Percentiles rank a stretch among this genome's conserved stretches.
phyloP scores from a whole-genome alignment of 345 rosid species.

The Brassica cretica region DNA sequence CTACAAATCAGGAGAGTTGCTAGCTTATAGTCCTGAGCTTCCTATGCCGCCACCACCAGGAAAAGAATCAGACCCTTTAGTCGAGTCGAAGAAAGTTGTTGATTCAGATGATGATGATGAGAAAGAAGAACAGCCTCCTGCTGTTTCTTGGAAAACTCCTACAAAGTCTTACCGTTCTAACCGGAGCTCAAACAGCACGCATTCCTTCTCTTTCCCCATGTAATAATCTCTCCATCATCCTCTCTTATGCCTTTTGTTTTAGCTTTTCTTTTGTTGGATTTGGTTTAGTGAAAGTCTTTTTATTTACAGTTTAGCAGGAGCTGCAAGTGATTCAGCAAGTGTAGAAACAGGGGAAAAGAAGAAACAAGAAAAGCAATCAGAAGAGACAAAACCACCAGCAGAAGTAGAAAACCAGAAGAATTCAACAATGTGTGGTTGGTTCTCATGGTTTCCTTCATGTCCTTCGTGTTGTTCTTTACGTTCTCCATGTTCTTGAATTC shows the following conservation, averaged over 20 bases:
- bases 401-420: constrained; percentile 23
- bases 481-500: constrained; percentile 15
- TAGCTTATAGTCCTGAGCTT: constrained; percentile 40
- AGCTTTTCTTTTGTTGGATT: background rate
- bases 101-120: constrained; percentile 17
- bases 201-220: constrained; percentile 62
- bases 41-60: constrained; percentile 40
- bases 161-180: constrained; percentile 42
- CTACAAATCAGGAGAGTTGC: constrained; percentile 44
- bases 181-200: constrained; percentile 44
- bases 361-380: constrained; percentile 18
- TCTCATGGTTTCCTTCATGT: constrained; percentile 38
- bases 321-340: constrained; percentile 19
- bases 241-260: background rate
- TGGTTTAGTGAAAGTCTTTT: background rate
- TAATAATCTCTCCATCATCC: constrained; percentile 18
- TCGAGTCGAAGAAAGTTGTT: background rate
- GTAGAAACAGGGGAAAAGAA: constrained; percentile 33
- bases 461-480: constrained; percentile 32
- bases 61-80: background rate
- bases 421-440: constrained; percentile 28
- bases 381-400: constrained; percentile 19
- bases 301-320: constrained; percentile 45
- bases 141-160: constrained; percentile 41
- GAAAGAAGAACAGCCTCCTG: constrained; percentile 27